Percentiles rank a stretch among this genome's conserved stretches.
Evolutionary conservation across 208 protist species (phyloP).

Genomic region (Leishmania tarentolae): DNA sequence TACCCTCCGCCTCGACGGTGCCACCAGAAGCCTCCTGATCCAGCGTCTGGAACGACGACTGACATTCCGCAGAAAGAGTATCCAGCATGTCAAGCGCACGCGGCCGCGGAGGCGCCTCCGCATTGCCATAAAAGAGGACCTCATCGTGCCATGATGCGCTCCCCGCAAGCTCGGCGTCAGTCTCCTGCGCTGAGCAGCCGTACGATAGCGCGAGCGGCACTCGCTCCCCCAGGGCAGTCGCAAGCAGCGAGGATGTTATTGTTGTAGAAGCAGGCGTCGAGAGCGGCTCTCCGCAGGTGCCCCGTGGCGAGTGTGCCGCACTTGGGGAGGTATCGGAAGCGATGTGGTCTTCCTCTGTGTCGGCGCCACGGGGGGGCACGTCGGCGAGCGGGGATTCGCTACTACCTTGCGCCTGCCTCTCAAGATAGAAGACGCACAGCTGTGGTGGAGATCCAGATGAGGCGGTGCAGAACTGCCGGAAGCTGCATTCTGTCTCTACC

Average conservation of each 20-base stretch:
- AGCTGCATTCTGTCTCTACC: conserved; percentile 6
- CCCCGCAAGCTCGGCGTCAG: no score
- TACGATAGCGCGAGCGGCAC: conserved; percentile 27
- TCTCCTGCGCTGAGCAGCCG: background rate
- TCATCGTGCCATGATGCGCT: conserved; percentile 10
- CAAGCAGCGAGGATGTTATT: conserved; percentile 26
- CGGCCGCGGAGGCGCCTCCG: background rate
- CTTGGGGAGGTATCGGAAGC: background rate
- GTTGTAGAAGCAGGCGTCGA: background rate
- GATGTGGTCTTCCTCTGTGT: background rate
- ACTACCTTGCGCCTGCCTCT: background rate
- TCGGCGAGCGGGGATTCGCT: background rate
- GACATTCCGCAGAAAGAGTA: background rate
- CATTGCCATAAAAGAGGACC: conserved; percentile 17
- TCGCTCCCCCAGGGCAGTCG: conserved; percentile 17
- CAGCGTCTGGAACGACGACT: background rate
- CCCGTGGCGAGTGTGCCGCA: background rate
- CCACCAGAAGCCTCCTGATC: background rate
- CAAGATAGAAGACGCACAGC: conserved; percentile 22
- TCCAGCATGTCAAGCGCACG: no score
- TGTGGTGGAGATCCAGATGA: background rate
- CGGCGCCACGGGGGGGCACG: background rate
- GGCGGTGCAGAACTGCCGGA: background rate
- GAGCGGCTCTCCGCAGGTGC: no score
- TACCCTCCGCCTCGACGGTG: background rate